Base-by-base conservation (phyloP, 2,329 filamentous ascomycete genomes). In the Albifimbria verrucaria region DNA sequence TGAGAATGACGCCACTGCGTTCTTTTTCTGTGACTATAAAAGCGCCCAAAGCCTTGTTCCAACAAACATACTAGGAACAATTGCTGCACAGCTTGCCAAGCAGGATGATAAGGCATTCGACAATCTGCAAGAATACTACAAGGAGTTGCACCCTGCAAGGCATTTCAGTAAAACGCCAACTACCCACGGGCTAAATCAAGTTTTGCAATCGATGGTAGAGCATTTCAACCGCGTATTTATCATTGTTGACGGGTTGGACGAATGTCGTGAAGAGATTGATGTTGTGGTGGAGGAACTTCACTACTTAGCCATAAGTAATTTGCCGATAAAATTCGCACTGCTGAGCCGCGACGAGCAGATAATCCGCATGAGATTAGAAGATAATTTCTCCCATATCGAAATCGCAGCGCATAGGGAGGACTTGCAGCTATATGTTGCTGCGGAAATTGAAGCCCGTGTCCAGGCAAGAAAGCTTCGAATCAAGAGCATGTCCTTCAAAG, bases 11-110 rank as follows among this genome's bases (percentile, higher is more conserved):
- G 51, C 44, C 3, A 39, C 22, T 3, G 52, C 28, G 1, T 55
- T 54, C 5, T 55, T 56, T 43, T 59, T 61, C 9, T 61, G 52
- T 17, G 53, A 54, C 1, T 55, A 59, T 18, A 56, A 52, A 15
- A 22, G 48, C 1, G 1, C n/a, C 0, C 11, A 4, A 1, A 57
- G 41, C 2, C 49, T 48, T 21, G 4, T 42, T 0, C 10, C 10
- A 2, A 4, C 20, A 0, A 55, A 53, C 5, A 51, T 59, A 1
- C 23, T 55, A 0, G 49, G 54, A 0, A 32, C 53, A 0, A 0
- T 59, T 2, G 52, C 24, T n/a, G 41, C 32, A 20, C 52, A 59
- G 11, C 49, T 59, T 1, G 53, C 53, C 3, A 52, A 20, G 7
- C 59, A 59, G 12, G 50, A 17, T 1, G 32, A 52, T 1, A 49